phyloP scores from a whole-genome alignment of 1,284 basidiomycete species.

The Cystobasidium slooffiae region DNA sequence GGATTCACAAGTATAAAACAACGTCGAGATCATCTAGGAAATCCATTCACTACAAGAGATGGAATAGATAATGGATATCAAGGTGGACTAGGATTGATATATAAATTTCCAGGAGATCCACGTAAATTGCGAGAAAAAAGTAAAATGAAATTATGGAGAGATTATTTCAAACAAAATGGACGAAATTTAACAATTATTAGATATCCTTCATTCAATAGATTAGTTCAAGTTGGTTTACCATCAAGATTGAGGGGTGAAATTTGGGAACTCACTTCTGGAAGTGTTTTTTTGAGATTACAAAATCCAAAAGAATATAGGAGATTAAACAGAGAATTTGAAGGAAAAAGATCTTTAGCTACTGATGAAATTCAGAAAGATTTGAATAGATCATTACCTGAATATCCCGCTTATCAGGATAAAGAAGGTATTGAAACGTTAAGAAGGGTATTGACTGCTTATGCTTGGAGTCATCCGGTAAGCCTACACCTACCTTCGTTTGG shows the following conservation, averaged over 20 bases:
- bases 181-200: constrained; percentile 89
- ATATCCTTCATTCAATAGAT: constrained; percentile 93
- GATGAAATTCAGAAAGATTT: constrained; percentile 99
- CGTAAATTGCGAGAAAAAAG: constrained; percentile 84
- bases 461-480: constrained; percentile 90
- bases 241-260: constrained; percentile 94
- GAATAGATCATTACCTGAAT: constrained; percentile 85
- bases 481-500: constrained; percentile 47
- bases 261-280: constrained; percentile 97
- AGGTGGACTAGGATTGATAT: constrained; percentile 67
- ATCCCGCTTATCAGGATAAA: constrained; percentile 87
- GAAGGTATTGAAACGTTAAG: constrained; percentile 83
- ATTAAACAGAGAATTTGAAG: constrained; percentile 77
- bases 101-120: constrained; percentile 56
- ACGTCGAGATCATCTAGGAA: constrained; percentile 34
- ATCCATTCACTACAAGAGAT: constrained; percentile 49
- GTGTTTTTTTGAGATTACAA: constrained; percentile 80
- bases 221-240: constrained; percentile 95
- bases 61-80: constrained; percentile 63
- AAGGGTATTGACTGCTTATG: constrained; percentile 93
- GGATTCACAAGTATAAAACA: neutral
- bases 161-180: constrained; percentile 80
- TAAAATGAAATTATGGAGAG: constrained; percentile 95
- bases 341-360: constrained; percentile 81
- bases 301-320: constrained; percentile 84